Evolutionary conservation across 495 filamentous ascomycete species (phyloP), one percentile per base, ranked within the genome.

Genomic region (Umbilicaria muhlenbergii): DNA sequence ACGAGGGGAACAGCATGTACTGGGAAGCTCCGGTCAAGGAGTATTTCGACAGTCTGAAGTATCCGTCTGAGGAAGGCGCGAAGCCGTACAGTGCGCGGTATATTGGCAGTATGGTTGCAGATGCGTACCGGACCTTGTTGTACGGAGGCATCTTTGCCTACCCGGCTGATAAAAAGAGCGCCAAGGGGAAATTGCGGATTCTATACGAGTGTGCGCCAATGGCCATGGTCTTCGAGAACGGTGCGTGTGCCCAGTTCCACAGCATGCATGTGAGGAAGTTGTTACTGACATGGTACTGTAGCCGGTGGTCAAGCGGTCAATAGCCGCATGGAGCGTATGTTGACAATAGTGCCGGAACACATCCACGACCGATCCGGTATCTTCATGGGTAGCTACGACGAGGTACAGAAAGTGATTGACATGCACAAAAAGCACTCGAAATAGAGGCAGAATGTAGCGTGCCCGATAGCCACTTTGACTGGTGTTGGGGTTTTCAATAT

Each of bases 171-270:
- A 91, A 89, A 68, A 96, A 98, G 77, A 92, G 82, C 55, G 82
- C 86, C 42, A 98, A 96, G 75, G 91, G 91, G 36, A 98, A 98
- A 73, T 73, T 98, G 53, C 73, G 91, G 48, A 98, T 98, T 52
- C 61, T 98, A 56, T 98, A 98, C 65, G 91, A 98, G 69, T 98
- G 91, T 61, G 91, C 92, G 36, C 91, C 91, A 14, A 98, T 98
- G 91, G 92, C 92, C 5, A 86, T 96, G 87, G 71, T 98, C 16
- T 94, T 98, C 66, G 91, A 98, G 70, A 94, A 98, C 64, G 83
- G 83, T 89, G 56, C 67, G 76, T 70, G 35, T 38, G 5, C 34
- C 10, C 19, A 16, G n/a, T 10, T 24, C 18, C n/a, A 40, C 32
- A n/a, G 28, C 56, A 50, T 42, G 54, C 45, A 16, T 16, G 7